Evolutionary conservation across 2,329 filamentous ascomycete species (phyloP), one percentile per base, ranked within the genome.

Genomic region (Chaetomiaceae sp.): DNA sequence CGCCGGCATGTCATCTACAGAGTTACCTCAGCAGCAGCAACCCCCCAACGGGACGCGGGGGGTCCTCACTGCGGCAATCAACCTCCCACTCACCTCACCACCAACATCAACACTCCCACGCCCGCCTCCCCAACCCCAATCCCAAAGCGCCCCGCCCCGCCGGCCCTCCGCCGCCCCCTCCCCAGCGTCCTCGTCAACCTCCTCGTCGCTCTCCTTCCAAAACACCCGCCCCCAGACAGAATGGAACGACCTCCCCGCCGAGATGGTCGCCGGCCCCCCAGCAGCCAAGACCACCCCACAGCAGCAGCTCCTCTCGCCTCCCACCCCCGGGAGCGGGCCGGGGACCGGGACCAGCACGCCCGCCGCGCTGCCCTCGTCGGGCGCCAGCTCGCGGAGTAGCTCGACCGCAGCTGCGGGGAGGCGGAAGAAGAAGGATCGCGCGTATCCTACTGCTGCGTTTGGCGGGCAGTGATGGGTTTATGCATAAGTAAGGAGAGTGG

Each of bases 221-320:
- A 83, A 79, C 52, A 66, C 71, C 58, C 72, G 81, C 6, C 76
- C 82, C 3, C 75, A 78, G 17, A 79, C 68, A 25, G 82, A 85
- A 62, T 85, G 82, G 82, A 85, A 85, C 66, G 82, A 85, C 61
- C 61, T 85, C 9, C 82, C 82, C 0, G 70, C 73, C 9, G 81
- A 85, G 45, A 82, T 84, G 78, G 65, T 76, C 17, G 7, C 3
- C 39, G 38, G 33, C 14, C 16, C 17, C 31, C 14, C 31, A 38
- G 17, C 9, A 31, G 9, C 12, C 8, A 13, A 6, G 44, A 47
- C 19, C 34, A 27, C 6, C n/a, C 25, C 6, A 3, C 25, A 27
- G 10, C 25, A 27, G 10, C 25, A 27, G 10, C 10, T 27, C 25
- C 25, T 39, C 5, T 23, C 31, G 16, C 16, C 21, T n/a, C 31